These are phyloP conservation scores for Phylloporus sp. DNA, from an alignment of 768 basidiomycete genomes.

Conservation along the genomic window DNA sequence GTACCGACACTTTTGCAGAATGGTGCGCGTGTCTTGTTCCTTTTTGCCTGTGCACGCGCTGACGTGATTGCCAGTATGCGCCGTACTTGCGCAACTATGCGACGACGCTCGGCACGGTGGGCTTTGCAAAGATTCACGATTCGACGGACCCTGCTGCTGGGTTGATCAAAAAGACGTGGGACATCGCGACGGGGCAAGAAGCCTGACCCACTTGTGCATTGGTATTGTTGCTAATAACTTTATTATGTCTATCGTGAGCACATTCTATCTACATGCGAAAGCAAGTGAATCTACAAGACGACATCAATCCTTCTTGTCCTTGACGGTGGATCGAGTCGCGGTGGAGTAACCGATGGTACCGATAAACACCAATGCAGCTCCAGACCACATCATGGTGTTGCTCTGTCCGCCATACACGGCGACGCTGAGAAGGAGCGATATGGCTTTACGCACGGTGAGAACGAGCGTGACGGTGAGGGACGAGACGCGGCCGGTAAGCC, in stretches of 20 bases:
- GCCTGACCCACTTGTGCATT: conserved; percentile 16
- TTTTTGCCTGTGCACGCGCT: neutral
- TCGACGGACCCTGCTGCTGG: conserved; percentile 51
- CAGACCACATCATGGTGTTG: conserved; percentile 55
- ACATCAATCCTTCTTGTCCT: conserved; percentile 25
- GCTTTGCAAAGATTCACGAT: conserved; percentile 60
- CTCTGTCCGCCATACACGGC: conserved; percentile 39
- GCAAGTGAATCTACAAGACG: neutral
- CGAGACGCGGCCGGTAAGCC: conserved; percentile 72
- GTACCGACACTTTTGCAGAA: conserved; percentile 85
- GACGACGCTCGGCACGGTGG: conserved; percentile 63
- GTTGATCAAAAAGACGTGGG: conserved; percentile 65
- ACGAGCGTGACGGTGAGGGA: conserved; percentile 75
- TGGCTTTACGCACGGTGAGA: conserved; percentile 76
- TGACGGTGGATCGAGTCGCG: conserved; percentile 8
- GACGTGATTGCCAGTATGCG: conserved; percentile 50
- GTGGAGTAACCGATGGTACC: conserved; percentile 68
- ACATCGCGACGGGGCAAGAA: conserved; percentile 61
- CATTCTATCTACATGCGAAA: conserved; percentile 1
- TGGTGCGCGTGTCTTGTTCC: conserved; percentile 50
- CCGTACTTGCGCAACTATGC: conserved; percentile 73
- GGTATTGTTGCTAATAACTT: conserved; percentile 11
- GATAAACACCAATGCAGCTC: conserved; percentile 60
- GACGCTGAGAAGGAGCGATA: conserved; percentile 70
- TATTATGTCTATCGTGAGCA: conserved; percentile 17